Evolutionary conservation across 2,329 filamentous ascomycete genomes (phyloP).

Genomic region (Monosporascus sp.): DNA sequence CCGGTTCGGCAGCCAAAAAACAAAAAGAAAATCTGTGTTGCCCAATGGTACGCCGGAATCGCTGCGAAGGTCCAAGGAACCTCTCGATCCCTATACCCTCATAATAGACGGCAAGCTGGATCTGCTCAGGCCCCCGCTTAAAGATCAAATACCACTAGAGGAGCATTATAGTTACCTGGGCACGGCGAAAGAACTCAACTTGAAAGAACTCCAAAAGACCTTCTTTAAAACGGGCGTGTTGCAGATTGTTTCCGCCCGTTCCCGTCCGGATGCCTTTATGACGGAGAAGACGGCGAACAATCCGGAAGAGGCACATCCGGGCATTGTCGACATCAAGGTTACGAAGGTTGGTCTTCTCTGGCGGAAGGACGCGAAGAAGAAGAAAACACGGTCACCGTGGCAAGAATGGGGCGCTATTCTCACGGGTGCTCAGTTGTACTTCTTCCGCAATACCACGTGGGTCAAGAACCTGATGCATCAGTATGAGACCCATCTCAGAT

Average conservation of each 20-base stretch:
- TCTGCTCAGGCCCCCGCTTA: constrained; percentile 74
- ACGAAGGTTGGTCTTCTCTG: constrained; percentile 93
- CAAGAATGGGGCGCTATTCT: constrained; percentile 98
- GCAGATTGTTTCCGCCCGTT: constrained; percentile 91
- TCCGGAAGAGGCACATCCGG: constrained; percentile 79
- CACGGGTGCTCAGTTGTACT: constrained; percentile 93
- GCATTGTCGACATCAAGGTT: constrained; percentile 94
- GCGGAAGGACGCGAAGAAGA: constrained; percentile 91
- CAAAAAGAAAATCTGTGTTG: constrained; percentile 65
- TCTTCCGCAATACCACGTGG: constrained; percentile 92
- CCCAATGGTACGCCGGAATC: constrained; percentile 60
- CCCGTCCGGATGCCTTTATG: constrained; percentile 92
- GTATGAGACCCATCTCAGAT: constrained; percentile 74
- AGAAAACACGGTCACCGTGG: constrained; percentile 92
- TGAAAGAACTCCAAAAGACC: constrained; percentile 75
- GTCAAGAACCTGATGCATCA: constrained; percentile 87
- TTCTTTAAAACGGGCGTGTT: constrained; percentile 89
- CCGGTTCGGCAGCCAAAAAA: constrained; percentile 64
- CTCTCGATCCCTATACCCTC: constrained; percentile 89
- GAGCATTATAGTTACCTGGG: constrained; percentile 88
- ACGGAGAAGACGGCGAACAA: constrained; percentile 79
- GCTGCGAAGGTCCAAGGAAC: constrained; percentile 67
- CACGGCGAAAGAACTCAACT: constrained; percentile 68
- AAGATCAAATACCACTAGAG: constrained; percentile 87
- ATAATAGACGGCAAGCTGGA: constrained; percentile 89